These are phyloP conservation scores for Ophiostoma pallidulum DNA, from an alignment of 2,329 filamentous ascomycete species.

Conservation along the genomic window DNA sequence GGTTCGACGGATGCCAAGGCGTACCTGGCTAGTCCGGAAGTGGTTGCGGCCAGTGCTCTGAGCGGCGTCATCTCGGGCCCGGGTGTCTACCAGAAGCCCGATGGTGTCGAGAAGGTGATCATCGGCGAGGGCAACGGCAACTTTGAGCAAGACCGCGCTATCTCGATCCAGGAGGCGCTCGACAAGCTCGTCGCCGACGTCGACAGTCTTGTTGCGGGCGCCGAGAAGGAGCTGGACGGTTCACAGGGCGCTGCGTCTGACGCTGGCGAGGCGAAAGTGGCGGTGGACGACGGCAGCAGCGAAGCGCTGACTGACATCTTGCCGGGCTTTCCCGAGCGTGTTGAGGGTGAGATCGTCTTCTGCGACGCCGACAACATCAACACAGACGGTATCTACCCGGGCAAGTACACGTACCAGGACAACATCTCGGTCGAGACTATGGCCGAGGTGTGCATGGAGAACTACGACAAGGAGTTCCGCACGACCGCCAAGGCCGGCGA, in stretches of 20 bases:
- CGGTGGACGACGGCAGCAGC: constrained; percentile 20
- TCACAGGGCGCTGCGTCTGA: constrained; percentile 20
- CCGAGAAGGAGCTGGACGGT: constrained; percentile 36
- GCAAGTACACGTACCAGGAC: constrained; percentile 72
- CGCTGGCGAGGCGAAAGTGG: constrained; percentile 21
- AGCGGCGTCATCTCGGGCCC: constrained; percentile 63
- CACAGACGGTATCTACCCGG: constrained; percentile 88
- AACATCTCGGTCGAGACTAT: constrained; percentile 66
- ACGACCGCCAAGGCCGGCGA: constrained; percentile 57
- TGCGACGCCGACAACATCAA: constrained; percentile 75
- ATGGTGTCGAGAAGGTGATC: constrained; percentile 28
- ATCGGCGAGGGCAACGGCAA: constrained; percentile 22
- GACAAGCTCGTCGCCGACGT: constrained; percentile 61
- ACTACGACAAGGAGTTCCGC: constrained; percentile 72
- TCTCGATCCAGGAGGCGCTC: constrained; percentile 54
- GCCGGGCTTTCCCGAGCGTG: constrained; percentile 75
- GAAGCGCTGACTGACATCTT: constrained; percentile 58
- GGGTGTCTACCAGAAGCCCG: constrained; percentile 57
- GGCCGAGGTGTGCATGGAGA: constrained; percentile 86
- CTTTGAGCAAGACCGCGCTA: constrained; percentile 12
- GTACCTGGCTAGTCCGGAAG: constrained; percentile 81
- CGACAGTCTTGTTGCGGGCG: constrained; percentile 47
- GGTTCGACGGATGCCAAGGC: constrained; percentile 69
- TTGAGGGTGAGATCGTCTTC: constrained; percentile 81
- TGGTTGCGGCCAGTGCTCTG: constrained; percentile 83